Evolutionary conservation across 768 basidiomycete species (phyloP).

Genomic region (Pleurotus platypus): DNA sequence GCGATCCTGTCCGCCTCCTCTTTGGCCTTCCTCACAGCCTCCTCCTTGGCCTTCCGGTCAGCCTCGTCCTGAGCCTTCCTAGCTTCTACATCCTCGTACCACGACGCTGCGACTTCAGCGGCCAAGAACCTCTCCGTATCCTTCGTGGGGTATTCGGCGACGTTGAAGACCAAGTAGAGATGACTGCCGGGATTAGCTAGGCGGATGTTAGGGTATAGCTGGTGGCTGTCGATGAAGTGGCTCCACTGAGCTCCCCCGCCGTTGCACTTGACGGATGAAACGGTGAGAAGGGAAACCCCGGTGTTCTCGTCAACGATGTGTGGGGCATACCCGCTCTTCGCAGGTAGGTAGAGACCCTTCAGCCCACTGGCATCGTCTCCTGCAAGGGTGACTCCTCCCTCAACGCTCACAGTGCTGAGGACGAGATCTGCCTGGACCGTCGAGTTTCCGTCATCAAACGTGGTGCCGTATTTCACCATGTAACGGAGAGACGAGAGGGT

Average conservation of each 20-base stretch:
- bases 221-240: constrained; percentile 17
- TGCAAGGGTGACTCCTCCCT: constrained; percentile 4
- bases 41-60: not conserved
- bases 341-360: not conserved
- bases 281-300: constrained; percentile 15
- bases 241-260: constrained; percentile 16
- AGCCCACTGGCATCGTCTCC: not conserved
- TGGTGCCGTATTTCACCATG: constrained; percentile 20
- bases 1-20: not conserved
- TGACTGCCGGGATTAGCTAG: constrained; percentile 6
- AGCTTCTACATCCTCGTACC: constrained; percentile 7
- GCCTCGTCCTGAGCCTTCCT: not conserved
- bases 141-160: constrained; percentile 15
- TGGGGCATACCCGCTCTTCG: constrained; percentile 10
- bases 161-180: constrained; percentile 18
- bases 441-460: constrained; percentile 15
- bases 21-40: not conserved
- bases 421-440: constrained; percentile 19
- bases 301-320: constrained; percentile 14
- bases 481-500: constrained; percentile 16
- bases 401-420: constrained; percentile 9
- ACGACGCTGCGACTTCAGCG: constrained; percentile 15
- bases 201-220: constrained; percentile 14
- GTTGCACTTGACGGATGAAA: constrained; percentile 16
- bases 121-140: constrained; percentile 14